A percentile compares a stretch with the other conserved stretches of the same genome.
These are phyloP conservation scores for Stephanodiscus minutulus DNA, from an alignment of 108 stramenopile species.

Conservation along the genomic window DNA sequence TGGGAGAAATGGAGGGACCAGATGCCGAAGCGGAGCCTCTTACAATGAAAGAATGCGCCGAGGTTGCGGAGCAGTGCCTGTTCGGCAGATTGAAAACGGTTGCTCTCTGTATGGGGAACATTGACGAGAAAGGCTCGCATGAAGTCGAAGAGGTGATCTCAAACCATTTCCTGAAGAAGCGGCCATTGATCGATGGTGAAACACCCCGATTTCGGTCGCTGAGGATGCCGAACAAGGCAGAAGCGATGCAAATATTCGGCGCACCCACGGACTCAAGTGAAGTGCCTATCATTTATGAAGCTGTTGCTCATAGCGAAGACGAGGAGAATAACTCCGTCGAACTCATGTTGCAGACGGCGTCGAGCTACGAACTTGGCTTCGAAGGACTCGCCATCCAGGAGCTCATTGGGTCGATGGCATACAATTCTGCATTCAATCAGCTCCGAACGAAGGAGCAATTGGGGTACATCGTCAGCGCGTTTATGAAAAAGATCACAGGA, in stretches of 20 bases:
- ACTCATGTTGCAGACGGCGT: conserved; percentile 72
- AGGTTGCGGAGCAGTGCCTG: conserved; percentile 66
- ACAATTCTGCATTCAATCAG: conserved; percentile 85
- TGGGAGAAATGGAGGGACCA: conserved; percentile 80
- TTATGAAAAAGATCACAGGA: conserved; percentile 71
- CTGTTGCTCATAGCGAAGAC: conserved; percentile 64
- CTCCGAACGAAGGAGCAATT: conserved; percentile 87
- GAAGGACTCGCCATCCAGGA: conserved; percentile 80
- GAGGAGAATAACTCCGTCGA: conserved; percentile 88
- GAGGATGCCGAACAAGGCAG: conserved; percentile 71
- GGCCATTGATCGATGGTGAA: conserved; percentile 64
- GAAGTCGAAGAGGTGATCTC: conserved; percentile 62
- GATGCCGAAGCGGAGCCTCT: conserved; percentile 68
- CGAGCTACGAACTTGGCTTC: conserved; percentile 66
- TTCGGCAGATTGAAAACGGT: conserved; percentile 66
- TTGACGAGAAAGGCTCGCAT: conserved; percentile 67
- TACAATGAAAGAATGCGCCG: conserved; percentile 84
- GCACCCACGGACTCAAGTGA: conserved; percentile 27
- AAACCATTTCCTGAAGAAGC: conserved; percentile 52
- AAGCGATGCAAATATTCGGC: conserved; percentile 76
- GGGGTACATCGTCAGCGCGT: conserved; percentile 86
- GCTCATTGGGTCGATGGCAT: conserved; percentile 78
- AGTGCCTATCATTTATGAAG: conserved; percentile 71
- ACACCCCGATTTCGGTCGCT: conserved; percentile 74
- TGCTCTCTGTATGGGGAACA: conserved; percentile 85